Evolutionary conservation across 2,329 filamentous ascomycete genomes (phyloP), one percentile per base, ranked within the genome.

Genomic region (Fusarium sp.): DNA sequence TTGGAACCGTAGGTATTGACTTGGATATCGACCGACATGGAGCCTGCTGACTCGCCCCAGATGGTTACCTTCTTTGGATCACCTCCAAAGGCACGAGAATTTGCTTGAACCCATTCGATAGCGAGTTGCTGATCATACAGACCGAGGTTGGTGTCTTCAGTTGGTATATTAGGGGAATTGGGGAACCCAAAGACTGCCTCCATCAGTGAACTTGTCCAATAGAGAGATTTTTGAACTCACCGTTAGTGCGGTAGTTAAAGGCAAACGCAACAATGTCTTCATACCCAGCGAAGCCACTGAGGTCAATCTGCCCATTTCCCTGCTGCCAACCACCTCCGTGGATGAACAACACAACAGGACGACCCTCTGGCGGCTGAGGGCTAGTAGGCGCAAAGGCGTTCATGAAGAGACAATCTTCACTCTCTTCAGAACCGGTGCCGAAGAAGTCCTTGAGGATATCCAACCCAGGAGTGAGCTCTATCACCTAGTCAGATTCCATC

Each of bases 151-250:
- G 61, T 79, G 1, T 82, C 78, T 20, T 78, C 75, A 0, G 72
- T 69, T 2, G 78, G 61, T 9, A 83, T 77, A 40, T 83, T 77
- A 13, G 75, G 78, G 0, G 80, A 78, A 49, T 79, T 80, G 7
- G 85, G 73, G 65, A 86, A 87, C 2, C 84, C 84, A 46, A 77
- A 74, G 6, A 75, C 75, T 77, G 4, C 2, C 14, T 10, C 10
- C 13, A 16, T 50, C 5, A 65, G 61, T 8, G 2, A 6, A 16
- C 11, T 1, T 31, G 4, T 5, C n/a, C 2, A 50, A 9, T 1
- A 4, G 10, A 3, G 4, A 6, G 1, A 10, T 10, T 6, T 10
- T 5, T 1, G 8, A 16, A n/a, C 25, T 49, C 46, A 76, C 71
- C 59, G 20, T 77, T 76, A 0, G 70, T 72, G 14, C 72, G 72